Evolutionary conservation across 177 flowering plant species (phyloP).

Genomic region (Vitis hybrid): DNA sequence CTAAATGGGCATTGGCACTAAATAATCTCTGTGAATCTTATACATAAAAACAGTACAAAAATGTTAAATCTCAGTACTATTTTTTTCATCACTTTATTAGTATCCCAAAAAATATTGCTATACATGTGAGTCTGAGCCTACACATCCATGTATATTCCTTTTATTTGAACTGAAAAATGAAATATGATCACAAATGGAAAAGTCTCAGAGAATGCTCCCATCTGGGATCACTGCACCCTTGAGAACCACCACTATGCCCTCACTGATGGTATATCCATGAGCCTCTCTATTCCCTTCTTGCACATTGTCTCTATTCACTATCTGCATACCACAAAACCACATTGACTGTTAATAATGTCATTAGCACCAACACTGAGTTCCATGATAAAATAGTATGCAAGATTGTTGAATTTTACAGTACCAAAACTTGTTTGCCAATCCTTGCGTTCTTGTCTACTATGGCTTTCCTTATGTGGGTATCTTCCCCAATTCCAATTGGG

Average conservation of each 20-base stretch:
- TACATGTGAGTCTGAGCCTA: no score
- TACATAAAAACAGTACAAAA: no score
- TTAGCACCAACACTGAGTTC: neutral
- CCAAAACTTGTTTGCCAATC: constrained; percentile 80
- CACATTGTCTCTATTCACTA: constrained; percentile 62
- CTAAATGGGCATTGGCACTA: no score
- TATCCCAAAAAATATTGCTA: no score
- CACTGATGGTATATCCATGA: constrained; percentile 47
- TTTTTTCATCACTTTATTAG: no score
- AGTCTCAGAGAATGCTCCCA: constrained; percentile 22
- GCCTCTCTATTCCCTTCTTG: constrained; percentile 63
- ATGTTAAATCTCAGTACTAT: no score
- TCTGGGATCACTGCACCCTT: constrained; percentile 32
- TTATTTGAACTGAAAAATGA: no score
- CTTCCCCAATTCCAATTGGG: constrained; percentile 75
- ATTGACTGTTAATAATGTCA: neutral
- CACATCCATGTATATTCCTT: no score
- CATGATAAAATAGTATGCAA: no score
- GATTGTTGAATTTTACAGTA: constrained; percentile 13
- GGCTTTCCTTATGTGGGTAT: constrained; percentile 63
- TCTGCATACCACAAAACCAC: constrained; percentile 33
- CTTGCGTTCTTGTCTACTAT: constrained; percentile 82
- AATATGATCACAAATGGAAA: neutral
- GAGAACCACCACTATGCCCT: constrained; percentile 62
- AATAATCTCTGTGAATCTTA: no score